Evolutionary conservation across 2,329 filamentous ascomycete species (phyloP).

Genomic region (Sclerotinia glacialis): DNA sequence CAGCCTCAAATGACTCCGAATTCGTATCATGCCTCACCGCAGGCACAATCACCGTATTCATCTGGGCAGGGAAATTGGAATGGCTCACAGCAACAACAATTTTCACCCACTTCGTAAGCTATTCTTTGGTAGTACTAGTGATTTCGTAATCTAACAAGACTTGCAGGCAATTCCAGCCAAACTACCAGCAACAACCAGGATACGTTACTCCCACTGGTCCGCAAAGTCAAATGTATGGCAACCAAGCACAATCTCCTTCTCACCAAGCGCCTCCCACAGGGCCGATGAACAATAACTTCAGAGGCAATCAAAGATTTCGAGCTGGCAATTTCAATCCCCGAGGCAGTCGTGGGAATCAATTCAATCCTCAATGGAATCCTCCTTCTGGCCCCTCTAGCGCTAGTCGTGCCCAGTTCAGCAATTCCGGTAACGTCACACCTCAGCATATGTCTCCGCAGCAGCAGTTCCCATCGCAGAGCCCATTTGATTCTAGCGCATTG

Average conservation of each 20-base stretch:
- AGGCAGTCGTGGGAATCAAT: conserved; percentile 46
- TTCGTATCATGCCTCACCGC: conserved; percentile 59
- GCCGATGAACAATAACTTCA: conserved; percentile 51
- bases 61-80: conserved; percentile 53
- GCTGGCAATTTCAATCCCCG: conserved; percentile 56
- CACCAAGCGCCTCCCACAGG: conserved; percentile 55
- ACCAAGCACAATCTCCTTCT: conserved; percentile 45
- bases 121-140: conserved; percentile 14
- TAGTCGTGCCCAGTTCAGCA: conserved; percentile 47
- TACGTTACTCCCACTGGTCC: conserved; percentile 53
- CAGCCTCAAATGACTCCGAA: conserved; percentile 54
- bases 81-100: conserved; percentile 42
- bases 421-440: conserved; percentile 40
- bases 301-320: conserved; percentile 56
- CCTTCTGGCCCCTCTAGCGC: conserved; percentile 47
- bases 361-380: conserved; percentile 71
- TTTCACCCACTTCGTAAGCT: conserved; percentile 49
- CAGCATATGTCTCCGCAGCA: conserved; percentile 38
- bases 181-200: conserved; percentile 56
- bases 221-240: conserved; percentile 53
- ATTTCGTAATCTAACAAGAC: conserved; percentile 41
- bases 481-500: conserved; percentile 32
- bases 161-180: conserved; percentile 58
- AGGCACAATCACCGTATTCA: conserved; percentile 58
- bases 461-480: conserved; percentile 32